Base-by-base conservation (phyloP, 139 green algal genomes). In the Klebsormidium nitens region DNA sequence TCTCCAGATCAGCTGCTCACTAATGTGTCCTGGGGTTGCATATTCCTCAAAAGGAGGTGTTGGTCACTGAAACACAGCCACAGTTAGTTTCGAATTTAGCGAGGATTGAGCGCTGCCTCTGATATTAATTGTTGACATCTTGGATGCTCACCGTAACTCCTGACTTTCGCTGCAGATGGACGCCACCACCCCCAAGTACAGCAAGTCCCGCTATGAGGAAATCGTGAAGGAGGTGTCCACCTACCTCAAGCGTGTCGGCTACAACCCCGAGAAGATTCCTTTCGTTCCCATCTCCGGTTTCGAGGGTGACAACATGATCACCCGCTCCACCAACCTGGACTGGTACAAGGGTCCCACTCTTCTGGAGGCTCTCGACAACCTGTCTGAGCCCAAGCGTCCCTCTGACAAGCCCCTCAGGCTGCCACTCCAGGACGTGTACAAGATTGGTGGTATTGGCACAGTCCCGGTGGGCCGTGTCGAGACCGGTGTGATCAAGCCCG, bases 281-380 rank as follows among this genome's bases (percentile, higher is more conserved):
- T 87, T 98, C 79, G 71, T 99, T 52, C 93, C 94, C 84, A 97
- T 99, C 90, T 98, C 93, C 31, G 94, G 94, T 59, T 98, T 91
- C 86, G 91, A 93, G 80, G 94, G 94, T 71, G 93, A 99, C 89
- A 99, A 99, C 92, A 88, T 99, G 84, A 93, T 99, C 82, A 86
- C 88, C 71, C 89, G 91, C 87, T 93, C 87, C 64, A 75, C 72
- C 64, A 97, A 97, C 80, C 93, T 98, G 87, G 39, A 55, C 79
- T 98, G 92, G 93, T 96, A 87, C 85, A 91, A 88, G 61, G 91
- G 92, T 79, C 64, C 85, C 65, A 85, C 66, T 42, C 66, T 92
- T 35, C 78, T 92, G n/a, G 68, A 84, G 52, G 83, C 72, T 67
- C 59, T 84, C 23, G 75, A 87, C 47, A 39, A 63, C 37, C 76